Percentiles rank a stretch among this genome's conserved stretches.
Conservation (phyloP, 345 rosid genomes). For the Raphanus sativus region DNA sequence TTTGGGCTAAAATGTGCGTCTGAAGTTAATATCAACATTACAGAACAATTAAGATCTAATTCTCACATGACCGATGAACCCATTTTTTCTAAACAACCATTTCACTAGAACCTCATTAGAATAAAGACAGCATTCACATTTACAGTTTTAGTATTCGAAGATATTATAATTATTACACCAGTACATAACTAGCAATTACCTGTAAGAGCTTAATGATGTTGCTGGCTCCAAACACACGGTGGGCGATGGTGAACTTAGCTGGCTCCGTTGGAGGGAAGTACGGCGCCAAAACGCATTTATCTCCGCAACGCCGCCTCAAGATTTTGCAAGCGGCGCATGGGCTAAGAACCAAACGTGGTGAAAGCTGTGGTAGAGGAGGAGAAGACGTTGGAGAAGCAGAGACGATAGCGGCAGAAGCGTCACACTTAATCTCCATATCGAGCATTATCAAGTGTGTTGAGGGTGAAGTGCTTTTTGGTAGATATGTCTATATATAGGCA, state of each 20-base stretch:
- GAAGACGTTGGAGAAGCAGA: conserved; percentile 41
- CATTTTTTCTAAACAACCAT: not conserved
- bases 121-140: not conserved
- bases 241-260: conserved; percentile 72
- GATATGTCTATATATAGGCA: conserved; percentile 27
- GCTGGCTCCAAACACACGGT: conserved; percentile 91
- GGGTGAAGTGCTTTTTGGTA: conserved; percentile 23
- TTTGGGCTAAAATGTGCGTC: not conserved
- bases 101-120: not conserved
- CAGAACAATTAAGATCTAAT: not conserved
- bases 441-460: conserved; percentile 3
- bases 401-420: not conserved
- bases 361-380: conserved; percentile 36
- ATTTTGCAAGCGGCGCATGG: conserved; percentile 95
- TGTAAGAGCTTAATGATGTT: conserved; percentile 86
- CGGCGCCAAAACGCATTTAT: conserved; percentile 80
- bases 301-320: conserved; percentile 71
- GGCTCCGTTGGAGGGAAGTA: conserved; percentile 93
- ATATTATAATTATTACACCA: not conserved
- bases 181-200: conserved; percentile 41
- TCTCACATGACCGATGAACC: not conserved
- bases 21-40: not conserved
- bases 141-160: not conserved
- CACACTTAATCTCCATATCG: conserved; percentile 31
- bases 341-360: conserved; percentile 48